These are phyloP conservation scores for Xanthoconium separans DNA, from an alignment of 1,284 basidiomycete genomes.

Conservation along the genomic window DNA sequence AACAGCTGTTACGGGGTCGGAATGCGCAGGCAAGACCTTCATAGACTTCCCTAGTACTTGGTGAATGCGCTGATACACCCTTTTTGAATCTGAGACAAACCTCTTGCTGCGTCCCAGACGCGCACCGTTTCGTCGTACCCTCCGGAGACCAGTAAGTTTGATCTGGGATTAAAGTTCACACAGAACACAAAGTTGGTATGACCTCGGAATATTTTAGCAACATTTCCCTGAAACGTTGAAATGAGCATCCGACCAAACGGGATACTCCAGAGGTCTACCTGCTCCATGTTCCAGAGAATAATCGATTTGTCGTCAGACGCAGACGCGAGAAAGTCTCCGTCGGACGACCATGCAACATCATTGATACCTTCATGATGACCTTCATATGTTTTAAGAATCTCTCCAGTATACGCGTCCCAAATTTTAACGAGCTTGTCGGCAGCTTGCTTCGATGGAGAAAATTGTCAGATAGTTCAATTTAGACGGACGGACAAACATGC, in stretches of 20 bases:
- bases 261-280: constrained; percentile 39
- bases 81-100: constrained; percentile 38
- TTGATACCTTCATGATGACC: constrained; percentile 83
- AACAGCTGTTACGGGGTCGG: constrained; percentile 93
- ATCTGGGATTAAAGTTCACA: constrained; percentile 86
- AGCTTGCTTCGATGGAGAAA: constrained; percentile 49
- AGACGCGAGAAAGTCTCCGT: constrained; percentile 80
- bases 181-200: constrained; percentile 96
- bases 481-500: constrained; percentile 29
- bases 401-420: constrained; percentile 72
- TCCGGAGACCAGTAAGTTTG: constrained; percentile 88
- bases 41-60: constrained; percentile 63
- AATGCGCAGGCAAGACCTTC: constrained; percentile 89
- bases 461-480: constrained; percentile 20
- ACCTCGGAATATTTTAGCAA: constrained; percentile 65
- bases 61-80: neutral
- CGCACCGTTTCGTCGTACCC: constrained; percentile 94
- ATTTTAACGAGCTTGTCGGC: constrained; percentile 79
- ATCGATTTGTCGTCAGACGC: constrained; percentile 90
- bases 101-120: constrained; percentile 92
- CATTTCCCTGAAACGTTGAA: constrained; percentile 44
- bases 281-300: constrained; percentile 76
- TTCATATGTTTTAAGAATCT: constrained; percentile 66
- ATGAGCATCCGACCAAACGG: constrained; percentile 8
- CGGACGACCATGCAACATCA: constrained; percentile 84